These are phyloP conservation scores for Pugionium dolabratum DNA, from an alignment of 345 rosid genomes.

Conservation along the genomic window DNA sequence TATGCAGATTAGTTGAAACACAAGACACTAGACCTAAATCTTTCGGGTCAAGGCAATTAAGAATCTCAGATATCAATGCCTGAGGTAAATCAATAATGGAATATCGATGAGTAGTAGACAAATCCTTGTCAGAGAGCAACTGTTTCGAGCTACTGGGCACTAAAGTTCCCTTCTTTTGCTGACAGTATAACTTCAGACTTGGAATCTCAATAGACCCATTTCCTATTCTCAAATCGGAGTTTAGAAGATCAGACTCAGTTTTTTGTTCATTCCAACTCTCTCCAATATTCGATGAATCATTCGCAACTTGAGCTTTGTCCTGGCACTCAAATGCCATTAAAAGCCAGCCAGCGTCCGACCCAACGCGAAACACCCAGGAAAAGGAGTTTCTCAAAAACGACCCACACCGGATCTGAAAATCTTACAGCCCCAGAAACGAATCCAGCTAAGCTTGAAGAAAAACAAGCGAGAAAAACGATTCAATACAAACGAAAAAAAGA, in stretches of 20 bases:
- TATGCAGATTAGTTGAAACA: conserved; percentile 64
- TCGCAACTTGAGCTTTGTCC: conserved; percentile 42
- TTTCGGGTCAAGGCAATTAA: conserved; percentile 75
- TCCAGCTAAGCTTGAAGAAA: conserved; percentile 24
- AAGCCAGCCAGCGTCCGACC: conserved; percentile 21
- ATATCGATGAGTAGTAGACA: conserved; percentile 28
- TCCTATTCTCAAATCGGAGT: conserved; percentile 13
- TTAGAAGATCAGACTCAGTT: conserved; percentile 25
- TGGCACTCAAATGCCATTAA: conserved; percentile 95
- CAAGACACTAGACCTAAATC: conserved; percentile 89
- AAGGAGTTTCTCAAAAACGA: conserved; percentile 19
- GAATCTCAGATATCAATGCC: conserved; percentile 75
- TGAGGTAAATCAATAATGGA: conserved; percentile 81
- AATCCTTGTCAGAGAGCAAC: conserved; percentile 44
- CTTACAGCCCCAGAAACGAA: conserved; percentile 21
- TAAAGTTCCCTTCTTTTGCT: conserved; percentile 39
- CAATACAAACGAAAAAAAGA: background rate
- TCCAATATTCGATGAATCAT: conserved; percentile 27
- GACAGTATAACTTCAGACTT: conserved; percentile 22
- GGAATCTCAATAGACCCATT: conserved; percentile 41
- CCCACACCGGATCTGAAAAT: conserved; percentile 27
- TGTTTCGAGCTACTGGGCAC: conserved; percentile 37
- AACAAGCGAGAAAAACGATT: conserved; percentile 6
- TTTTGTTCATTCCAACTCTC: conserved; percentile 31
- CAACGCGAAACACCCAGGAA: conserved; percentile 8